Conservation (phyloP, 768 basidiomycete species). For the Boletus sp. region DNA sequence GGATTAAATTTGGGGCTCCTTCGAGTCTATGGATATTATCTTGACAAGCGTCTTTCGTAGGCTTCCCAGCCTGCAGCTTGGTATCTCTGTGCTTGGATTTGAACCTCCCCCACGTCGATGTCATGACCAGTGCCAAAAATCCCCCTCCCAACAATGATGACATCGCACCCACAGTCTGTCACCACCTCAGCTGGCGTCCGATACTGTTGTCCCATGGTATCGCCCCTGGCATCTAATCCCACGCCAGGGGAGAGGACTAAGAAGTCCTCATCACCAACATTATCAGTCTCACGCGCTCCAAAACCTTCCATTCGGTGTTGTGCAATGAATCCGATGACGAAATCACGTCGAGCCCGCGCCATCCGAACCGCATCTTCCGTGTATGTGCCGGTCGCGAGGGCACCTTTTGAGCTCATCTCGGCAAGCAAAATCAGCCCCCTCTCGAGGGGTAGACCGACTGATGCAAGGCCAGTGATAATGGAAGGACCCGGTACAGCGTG, state of each 20-base stretch:
- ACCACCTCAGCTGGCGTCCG: conserved; percentile 85
- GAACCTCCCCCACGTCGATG: conserved; percentile 38
- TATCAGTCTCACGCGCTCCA: conserved; percentile 34
- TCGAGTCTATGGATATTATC: neutral
- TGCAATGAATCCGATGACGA: conserved; percentile 96
- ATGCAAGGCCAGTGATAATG: conserved; percentile 83
- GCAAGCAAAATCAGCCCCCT: conserved; percentile 89
- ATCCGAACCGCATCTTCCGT: conserved; percentile 82
- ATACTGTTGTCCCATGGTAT: conserved; percentile 93
- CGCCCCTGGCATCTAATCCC: conserved; percentile 73
- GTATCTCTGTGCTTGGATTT: conserved; percentile 78
- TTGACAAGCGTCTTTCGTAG: conserved; percentile 57
- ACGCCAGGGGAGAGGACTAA: conserved; percentile 92
- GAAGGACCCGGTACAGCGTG: conserved; percentile 96
- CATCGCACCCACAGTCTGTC: conserved; percentile 78
- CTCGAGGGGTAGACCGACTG: conserved; percentile 76
- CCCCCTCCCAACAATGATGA: conserved; percentile 96
- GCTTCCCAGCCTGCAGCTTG: conserved; percentile 86
- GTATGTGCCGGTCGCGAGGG: conserved; percentile 79
- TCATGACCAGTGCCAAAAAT: conserved; percentile 69
- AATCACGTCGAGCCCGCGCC: conserved; percentile 77
- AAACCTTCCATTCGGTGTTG: conserved; percentile 78
- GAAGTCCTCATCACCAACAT: conserved; percentile 65
- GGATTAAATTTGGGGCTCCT: neutral
- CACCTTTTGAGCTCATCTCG: conserved; percentile 93